A percentile compares a stretch with the other conserved stretches of the same genome.
phyloP scores from a whole-genome alignment of 129 eudicot genomes.

The Chrysanthemum lavandulifolium region DNA sequence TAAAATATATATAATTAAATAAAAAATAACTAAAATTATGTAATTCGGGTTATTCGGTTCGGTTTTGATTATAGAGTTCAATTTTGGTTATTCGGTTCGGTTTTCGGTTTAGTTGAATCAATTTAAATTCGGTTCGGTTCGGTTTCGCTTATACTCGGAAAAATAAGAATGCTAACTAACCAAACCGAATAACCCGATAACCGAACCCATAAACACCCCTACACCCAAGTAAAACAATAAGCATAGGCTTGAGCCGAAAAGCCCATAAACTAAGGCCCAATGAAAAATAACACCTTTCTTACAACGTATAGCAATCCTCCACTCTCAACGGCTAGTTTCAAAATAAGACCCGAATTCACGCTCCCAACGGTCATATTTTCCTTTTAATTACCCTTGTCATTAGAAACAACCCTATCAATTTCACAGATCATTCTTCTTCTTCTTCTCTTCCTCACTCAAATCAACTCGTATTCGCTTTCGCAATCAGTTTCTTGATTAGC shows the following conservation, averaged over 20 bases:
- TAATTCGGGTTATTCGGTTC: too few species aligned
- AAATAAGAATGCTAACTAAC: too few species aligned
- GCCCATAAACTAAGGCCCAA: not conserved
- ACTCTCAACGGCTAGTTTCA: conserved; percentile 71
- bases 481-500: not conserved
- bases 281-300: not conserved
- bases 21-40: too few species aligned
- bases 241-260: not conserved
- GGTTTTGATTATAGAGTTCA: too few species aligned
- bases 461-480: not conserved
- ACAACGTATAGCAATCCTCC: not conserved
- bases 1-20: too few species aligned
- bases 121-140: too few species aligned
- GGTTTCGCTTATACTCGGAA: too few species aligned
- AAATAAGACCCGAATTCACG: conserved; percentile 13
- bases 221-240: too few species aligned
- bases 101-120: too few species aligned
- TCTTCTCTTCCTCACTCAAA: conserved; percentile 1
- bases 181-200: too few species aligned
- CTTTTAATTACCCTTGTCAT: conserved; percentile 22
- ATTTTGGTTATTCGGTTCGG: too few species aligned
- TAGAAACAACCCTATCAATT: conserved; percentile 16
- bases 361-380: conserved; percentile 63
- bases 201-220: too few species aligned
- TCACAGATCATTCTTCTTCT: conserved; percentile 13